Base-by-base conservation (phyloP, 129 eudicot genomes). In the Sambucus nigra region DNA sequence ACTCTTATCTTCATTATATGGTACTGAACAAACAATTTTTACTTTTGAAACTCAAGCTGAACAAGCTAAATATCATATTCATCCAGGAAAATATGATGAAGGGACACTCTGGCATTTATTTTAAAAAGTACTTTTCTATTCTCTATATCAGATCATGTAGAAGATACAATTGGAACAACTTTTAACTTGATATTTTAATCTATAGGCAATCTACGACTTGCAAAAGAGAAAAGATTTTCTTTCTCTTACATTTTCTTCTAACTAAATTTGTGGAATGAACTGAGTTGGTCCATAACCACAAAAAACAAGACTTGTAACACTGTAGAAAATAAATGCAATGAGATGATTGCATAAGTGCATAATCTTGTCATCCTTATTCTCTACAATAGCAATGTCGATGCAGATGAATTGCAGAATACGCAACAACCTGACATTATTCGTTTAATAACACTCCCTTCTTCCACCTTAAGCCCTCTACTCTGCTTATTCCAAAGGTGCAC, bases 401-500 rank as follows among this genome's bases (percentile, higher is more conserved):
- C 47, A 5, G 67, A 61, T 20, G 70, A 65, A 65, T 76, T 73
- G 80, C 94, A 88, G 60, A 77, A 80, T 24, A 88, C 59, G 33
- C 96, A 79, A 51, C 16, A 71, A 53, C 70, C 52, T 3, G 67
- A 73, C 63, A 86, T 63, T 25, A 91, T 69, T 57, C 66, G 78
- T 28, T 73, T 61, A 33, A 91, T 66, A 28, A 91, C 74, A 76
- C 98, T 91, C 13, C 95, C 98, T 61, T 82, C 75, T 69, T 79
- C 79, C 18, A 72, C 61, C 31, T 40, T 47, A 61, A 85, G 70
- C 61, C 65, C 72, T 60, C 76, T 79, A 60, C 95, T 91, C 57
- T 79, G 89, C 72, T 83, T 91, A 57, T 91, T 91, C 98, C 98
- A 91, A 56, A 91, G 88, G 61, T 91, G 98, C 57, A 91, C 79